Base-by-base conservation (phyloP, 2,329 filamentous ascomycete species). In the Penicillium verrucosum region DNA sequence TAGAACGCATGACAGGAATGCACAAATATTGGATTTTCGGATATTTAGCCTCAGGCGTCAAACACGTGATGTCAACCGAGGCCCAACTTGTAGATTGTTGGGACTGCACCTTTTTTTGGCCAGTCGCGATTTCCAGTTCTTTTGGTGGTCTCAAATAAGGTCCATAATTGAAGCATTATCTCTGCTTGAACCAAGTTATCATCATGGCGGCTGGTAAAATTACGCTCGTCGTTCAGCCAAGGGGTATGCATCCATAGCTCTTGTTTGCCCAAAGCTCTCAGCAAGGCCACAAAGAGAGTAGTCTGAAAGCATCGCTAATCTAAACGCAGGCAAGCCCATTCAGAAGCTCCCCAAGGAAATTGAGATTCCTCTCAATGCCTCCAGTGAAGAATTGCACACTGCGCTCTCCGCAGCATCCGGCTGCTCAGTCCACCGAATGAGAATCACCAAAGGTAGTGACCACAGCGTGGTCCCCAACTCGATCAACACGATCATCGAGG, bases 391-490 rank as follows among this genome's bases (percentile, higher is more conserved):
- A 57, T 77, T 88, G 51, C 87, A 88, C 71, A 72, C 76, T 51
- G 75, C 78, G 51, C 76, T 89, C 49, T 81, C 85, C 30, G 73
- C 76, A 52, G 75, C 79, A 53, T 80, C 84, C 34, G 77, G 78
- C 12, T 80, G 80, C 66, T 82, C 82, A 5, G 73, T 83, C 41
- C 80, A 88, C 67, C 82, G 85, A 27, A 70, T 89, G 57, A 80
- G 85, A 56, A 78, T 89, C 61, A 88, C 85, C 43, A 87, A 86
- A 68, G 84, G 81, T 59, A 84, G 81, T 61, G 85, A 87, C 76
- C 83, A 84, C 47, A 80, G 77, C 40, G 70, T 81, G 41, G 74
- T 88, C 14, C 77, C 81, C 51, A 87, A 86, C 65, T 64, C 70
- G 21, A 70, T 78, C 54, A 77, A 80, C 51, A 74, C 78, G 14